Percentiles rank a stretch among this genome's conserved stretches.
Evolutionary conservation across 83 land plant genomes (phyloP).

Genomic region (Larix sibirica): DNA sequence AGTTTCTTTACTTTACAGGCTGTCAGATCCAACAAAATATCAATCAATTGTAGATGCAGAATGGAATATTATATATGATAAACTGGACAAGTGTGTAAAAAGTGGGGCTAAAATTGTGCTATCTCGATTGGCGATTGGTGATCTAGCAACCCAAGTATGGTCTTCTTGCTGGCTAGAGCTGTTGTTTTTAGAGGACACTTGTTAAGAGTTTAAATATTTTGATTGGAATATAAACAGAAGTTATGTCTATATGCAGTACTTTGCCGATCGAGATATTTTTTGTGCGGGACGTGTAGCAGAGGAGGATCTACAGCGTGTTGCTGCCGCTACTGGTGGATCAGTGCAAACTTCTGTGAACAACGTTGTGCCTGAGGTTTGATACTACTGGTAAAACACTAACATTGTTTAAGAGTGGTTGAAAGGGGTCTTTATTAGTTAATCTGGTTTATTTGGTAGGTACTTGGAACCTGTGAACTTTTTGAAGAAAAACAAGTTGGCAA

Average conservation of each 20-base stretch:
- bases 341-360: constrained; percentile 97
- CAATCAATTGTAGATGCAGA: constrained; percentile 99
- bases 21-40: constrained; percentile 92
- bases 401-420: not conserved
- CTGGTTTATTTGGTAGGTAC: constrained; percentile 59
- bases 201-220: too few species aligned
- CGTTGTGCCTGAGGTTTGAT: constrained; percentile 80
- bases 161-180: not conserved
- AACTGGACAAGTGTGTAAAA: constrained; percentile 93
- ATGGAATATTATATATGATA: constrained; percentile 99
- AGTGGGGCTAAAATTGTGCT: constrained; percentile 95
- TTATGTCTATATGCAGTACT: constrained; percentile 64
- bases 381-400: not conserved
- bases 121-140: constrained; percentile 96
- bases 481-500: constrained; percentile 99
- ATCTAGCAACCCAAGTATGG: constrained; percentile 89
- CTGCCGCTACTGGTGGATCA: constrained; percentile 96
- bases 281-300: constrained; percentile 99
- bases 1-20: constrained; percentile 37
- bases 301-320: constrained; percentile 94
- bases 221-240: not conserved
- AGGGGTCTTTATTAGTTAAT: not conserved
- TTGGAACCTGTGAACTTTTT: constrained; percentile 89
- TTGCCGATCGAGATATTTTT: constrained; percentile 98
- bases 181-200: not conserved